Evolutionary conservation across 2,329 filamentous ascomycete species (phyloP), one percentile per base, ranked within the genome.

Genomic region (Colletotrichum abscissum): DNA sequence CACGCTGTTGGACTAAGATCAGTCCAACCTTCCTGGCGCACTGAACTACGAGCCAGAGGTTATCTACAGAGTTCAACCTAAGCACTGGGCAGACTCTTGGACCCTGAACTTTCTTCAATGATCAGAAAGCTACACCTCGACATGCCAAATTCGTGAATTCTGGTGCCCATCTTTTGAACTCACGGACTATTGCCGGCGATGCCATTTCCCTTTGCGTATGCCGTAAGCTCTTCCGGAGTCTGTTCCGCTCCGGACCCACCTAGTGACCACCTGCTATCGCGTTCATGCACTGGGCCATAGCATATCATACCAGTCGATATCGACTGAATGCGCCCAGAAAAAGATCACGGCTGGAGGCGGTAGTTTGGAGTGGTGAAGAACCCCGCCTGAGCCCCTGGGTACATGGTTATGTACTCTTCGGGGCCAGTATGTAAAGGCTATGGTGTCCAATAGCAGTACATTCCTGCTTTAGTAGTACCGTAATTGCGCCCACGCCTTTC

Each of bases 231-330:
- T 24, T 12, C 60, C 55, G 67, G 70, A 73, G 67, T 60, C 33
- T 65, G 38, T 35, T 71, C 71, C 71, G 71, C n/a, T 57, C 59
- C 19, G 35, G 56, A 22, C 19, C 56, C 24, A 66, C 59, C 63
- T 24, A 22, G 59, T 33, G 55, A 35, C 26, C 9, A 56, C 66
- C n/a, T 60, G 66, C 59, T 46, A 24, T 38, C 59, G 24, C 46
- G n/a, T 66, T 70, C 33, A 73, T 65, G 67, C 70, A 46, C 19
- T 57, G n/a, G 42, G 22, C 24, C 59, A 69, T 35, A 69, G 54
- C 26, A 56, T 30, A 49, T 57, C 5, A 33, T 49, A 49, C n/a
- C 56, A 16, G 46, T 63, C 60, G 52, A 73, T 66, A 57, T 57
- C 2, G 16, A 30, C 63, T 30, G 30, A 33, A 57, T 7, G 24